phyloP scores from a whole-genome alignment of 768 basidiomycete genomes.

The Neoboletus magnificus region DNA sequence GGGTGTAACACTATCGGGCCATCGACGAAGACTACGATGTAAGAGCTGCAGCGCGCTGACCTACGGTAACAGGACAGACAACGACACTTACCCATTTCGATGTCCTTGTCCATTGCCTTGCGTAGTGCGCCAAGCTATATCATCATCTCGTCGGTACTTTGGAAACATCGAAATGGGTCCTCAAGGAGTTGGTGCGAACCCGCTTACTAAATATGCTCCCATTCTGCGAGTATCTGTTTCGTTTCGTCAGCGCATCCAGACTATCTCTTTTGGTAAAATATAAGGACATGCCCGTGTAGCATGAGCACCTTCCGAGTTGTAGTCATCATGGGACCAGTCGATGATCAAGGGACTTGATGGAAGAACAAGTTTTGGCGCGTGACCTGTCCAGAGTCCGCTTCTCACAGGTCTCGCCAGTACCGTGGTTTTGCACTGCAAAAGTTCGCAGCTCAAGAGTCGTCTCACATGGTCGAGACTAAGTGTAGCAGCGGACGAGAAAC shows the following conservation, averaged over 20 bases:
- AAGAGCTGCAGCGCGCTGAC: not conserved
- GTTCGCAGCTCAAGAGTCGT: not conserved
- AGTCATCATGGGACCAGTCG: constrained; percentile 12
- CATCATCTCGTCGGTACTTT: not conserved
- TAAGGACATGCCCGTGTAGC: constrained; percentile 41
- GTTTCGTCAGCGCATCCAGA: not conserved
- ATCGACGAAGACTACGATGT: constrained; percentile 62
- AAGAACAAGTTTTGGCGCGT: not conserved
- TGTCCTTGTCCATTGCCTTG: constrained; percentile 60
- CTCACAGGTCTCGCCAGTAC: no score
- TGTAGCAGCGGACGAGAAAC: not conserved
- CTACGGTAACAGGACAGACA: not conserved
- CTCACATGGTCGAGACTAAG: not conserved
- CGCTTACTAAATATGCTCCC: constrained; percentile 67
- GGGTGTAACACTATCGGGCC: constrained; percentile 67
- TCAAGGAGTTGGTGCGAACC: constrained; percentile 36
- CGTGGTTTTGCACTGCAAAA: not conserved
- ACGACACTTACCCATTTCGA: constrained; percentile 56
- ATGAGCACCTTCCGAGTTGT: constrained; percentile 39
- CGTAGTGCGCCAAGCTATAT: constrained; percentile 66
- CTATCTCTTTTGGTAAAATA: not conserved
- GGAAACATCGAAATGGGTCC: not conserved
- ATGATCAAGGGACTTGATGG: not conserved
- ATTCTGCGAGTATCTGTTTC: constrained; percentile 66
- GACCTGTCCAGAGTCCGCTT: not conserved